These are phyloP conservation scores for Erodium trifolium DNA, from an alignment of 441 rosid genomes.

Conservation along the genomic window DNA sequence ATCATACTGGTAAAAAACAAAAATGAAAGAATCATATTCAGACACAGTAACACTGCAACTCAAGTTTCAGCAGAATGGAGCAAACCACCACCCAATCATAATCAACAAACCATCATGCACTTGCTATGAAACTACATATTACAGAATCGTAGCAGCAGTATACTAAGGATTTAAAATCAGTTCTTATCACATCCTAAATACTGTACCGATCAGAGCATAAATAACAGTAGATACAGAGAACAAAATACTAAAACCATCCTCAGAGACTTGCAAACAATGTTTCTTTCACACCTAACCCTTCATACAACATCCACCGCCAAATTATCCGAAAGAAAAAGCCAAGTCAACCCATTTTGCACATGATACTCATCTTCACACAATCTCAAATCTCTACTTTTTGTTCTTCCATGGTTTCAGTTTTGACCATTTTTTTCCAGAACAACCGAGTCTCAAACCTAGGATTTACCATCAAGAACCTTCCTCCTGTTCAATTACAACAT, in stretches of 20 bases:
- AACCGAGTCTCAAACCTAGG: neutral
- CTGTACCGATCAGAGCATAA: neutral
- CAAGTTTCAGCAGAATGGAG: neutral
- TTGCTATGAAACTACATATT: neutral
- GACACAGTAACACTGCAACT: neutral
- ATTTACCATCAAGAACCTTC: neutral
- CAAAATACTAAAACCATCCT: neutral
- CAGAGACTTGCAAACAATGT: neutral
- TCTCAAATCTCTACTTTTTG: neutral
- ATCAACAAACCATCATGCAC: neutral
- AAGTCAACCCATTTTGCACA: neutral
- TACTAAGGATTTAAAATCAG: neutral
- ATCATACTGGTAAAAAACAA: neutral
- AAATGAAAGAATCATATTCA: neutral
- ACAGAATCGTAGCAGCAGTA: neutral
- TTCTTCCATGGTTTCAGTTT: neutral
- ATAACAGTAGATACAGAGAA: neutral
- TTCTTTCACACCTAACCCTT: neutral
- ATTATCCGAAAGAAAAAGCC: neutral
- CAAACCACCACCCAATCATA: neutral
- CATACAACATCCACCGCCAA: neutral
- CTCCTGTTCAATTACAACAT: neutral
- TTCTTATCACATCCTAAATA: neutral
- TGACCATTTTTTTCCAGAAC: neutral
- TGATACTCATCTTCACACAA: neutral